These are phyloP conservation scores for Leishmania martiniquensis DNA, from an alignment of 208 protist species.

Conservation along the genomic window DNA sequence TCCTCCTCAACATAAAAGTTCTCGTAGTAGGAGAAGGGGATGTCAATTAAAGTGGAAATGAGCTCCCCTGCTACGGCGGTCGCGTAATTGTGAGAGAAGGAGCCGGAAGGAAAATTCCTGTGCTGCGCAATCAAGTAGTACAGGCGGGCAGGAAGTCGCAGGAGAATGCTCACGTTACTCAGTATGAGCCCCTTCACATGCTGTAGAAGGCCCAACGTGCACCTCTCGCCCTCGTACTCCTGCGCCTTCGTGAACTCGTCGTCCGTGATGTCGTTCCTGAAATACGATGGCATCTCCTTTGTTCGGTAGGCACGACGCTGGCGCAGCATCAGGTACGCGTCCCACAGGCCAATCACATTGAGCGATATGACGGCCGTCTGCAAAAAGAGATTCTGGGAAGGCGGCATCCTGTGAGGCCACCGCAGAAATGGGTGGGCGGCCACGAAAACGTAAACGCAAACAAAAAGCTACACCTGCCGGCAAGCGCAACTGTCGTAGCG, in stretches of 20 bases:
- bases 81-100: constrained; percentile 65
- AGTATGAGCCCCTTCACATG: constrained; percentile 42
- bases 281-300: constrained; percentile 20
- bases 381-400: constrained; percentile 29
- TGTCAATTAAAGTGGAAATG: constrained; percentile 41
- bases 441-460: not conserved
- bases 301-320: constrained; percentile 38
- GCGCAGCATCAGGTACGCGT: constrained; percentile 55
- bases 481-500: not conserved
- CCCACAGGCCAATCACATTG: constrained; percentile 56
- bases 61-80: constrained; percentile 41
- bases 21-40: constrained; percentile 81
- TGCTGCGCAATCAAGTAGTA: constrained; percentile 34
- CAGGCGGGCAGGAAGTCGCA: constrained; percentile 41
- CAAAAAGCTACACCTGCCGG: not conserved
- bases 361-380: constrained; percentile 39
- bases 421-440: not conserved
- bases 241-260: constrained; percentile 55
- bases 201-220: constrained; percentile 33
- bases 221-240: constrained; percentile 43
- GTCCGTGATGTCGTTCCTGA: constrained; percentile 33
- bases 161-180: constrained; percentile 37
- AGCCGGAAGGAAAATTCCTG: constrained; percentile 33
- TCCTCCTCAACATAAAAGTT: constrained; percentile 85
- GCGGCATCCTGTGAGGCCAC: constrained; percentile 7